Base-by-base conservation (phyloP, 257 asterid genomes). In the Craterostigma plantagineum region DNA sequence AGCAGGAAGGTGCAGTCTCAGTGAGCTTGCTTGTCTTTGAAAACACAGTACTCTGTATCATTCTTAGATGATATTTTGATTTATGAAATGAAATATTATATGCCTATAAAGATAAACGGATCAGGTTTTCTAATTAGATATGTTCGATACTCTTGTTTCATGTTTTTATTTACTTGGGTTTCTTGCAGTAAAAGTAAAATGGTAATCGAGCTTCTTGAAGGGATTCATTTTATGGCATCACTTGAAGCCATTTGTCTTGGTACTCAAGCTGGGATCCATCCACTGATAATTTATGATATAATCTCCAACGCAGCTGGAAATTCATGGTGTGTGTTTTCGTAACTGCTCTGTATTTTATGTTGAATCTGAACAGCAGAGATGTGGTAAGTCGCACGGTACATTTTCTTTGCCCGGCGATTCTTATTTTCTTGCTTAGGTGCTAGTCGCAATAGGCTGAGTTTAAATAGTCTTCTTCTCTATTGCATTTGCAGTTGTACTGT, bases 261-360 rank as follows among this genome's bases (percentile, higher is more conserved):
- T 55, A 61, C 73, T 49, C 92, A 74, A 63, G 85, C 86, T 37
- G 93, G 86, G 69, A 74, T 87, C 59, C 93, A 87, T 72, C 95
- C 98, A 42, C 68, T 74, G 90, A 82, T 79, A 68, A 61, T 75
- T 57, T 74, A 87, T 61, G 81, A 82, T 62, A 87, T 87, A 51
- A 79, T 87, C 61, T 79, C 95, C 35, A 82, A 87, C 48, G 98
- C 98, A 42, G 98, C 98, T 59, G 98, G 98, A 70, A 87, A 70
- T 62, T 87, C 98, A 62, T 87, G 93, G 98, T 79, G 51, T 33
- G 38, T 46, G 43, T 42, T 43, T 55, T 47, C 40, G 8, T 48
- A 33, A 46, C 69, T 12, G 11, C 46, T 51, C 33, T 50, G 45
- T n/a, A n/a, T n/a, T 42, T 48, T 38, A 17, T 15, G 45, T 35